Evolutionary conservation across 2,329 filamentous ascomycete species (phyloP).

Genomic region (Pseudogymnoascus sp.): DNA sequence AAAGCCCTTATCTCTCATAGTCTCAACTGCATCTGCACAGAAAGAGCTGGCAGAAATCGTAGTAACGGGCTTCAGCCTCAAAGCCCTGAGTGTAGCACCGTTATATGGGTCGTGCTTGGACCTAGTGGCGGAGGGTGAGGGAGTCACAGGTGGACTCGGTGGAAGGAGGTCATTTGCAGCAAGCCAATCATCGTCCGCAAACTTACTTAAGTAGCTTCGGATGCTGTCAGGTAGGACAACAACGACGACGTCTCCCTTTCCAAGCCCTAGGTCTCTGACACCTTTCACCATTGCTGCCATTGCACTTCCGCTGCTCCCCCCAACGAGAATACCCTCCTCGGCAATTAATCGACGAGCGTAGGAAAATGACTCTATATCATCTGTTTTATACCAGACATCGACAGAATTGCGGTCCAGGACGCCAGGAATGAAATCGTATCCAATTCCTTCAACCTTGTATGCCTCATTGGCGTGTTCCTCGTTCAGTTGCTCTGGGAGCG

Average conservation of each 20-base stretch:
- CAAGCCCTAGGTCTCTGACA: slow-evolving; percentile 65
- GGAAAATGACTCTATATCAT: slow-evolving; percentile 82
- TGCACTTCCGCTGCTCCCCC: slow-evolving; percentile 87
- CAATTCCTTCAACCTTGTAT: slow-evolving; percentile 98
- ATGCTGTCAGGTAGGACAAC: slow-evolving; percentile 94
- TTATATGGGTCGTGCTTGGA: slow-evolving; percentile 58
- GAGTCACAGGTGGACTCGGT: slow-evolving; percentile 38
- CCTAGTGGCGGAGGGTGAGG: slow-evolving; percentile 30
- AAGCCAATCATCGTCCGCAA: slow-evolving; percentile 97
- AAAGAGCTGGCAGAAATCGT: slow-evolving; percentile 63
- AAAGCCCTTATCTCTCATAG: slow-evolving; percentile 96
- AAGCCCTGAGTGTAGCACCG: slow-evolving; percentile 68
- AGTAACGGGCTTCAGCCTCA: slow-evolving; percentile 88
- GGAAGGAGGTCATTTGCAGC: slow-evolving; percentile 89
- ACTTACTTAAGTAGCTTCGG: slow-evolving; percentile 94
- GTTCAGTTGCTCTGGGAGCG: slow-evolving; percentile 72
- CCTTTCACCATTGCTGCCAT: slow-evolving; percentile 74
- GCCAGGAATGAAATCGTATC: slow-evolving; percentile 96
- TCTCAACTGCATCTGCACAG: slow-evolving; percentile 86
- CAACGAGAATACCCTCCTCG: slow-evolving; percentile 88
- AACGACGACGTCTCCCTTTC: slow-evolving; percentile 79
- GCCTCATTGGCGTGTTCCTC: slow-evolving; percentile 68
- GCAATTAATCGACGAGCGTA: slow-evolving; percentile 85
- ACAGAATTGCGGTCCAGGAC: slow-evolving; percentile 74
- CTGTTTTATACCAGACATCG: slow-evolving; percentile 97